phyloP scores from a whole-genome alignment of 176 grass and related monocot species.

The Eragrostis curvula region DNA sequence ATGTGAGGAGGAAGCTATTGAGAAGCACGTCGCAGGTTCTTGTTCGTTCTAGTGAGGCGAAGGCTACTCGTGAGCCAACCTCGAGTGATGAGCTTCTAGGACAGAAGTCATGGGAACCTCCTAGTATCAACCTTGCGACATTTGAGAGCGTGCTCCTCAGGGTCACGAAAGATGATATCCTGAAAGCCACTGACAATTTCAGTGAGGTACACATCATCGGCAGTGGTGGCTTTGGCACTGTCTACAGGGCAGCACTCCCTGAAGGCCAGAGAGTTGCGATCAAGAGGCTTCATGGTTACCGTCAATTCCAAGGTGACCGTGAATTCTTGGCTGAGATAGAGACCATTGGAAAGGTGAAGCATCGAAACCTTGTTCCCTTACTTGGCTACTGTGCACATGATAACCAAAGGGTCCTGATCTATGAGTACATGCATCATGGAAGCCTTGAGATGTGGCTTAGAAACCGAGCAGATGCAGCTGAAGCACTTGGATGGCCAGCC shows the following conservation, averaged over 20 bases:
- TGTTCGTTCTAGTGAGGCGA: constrained; percentile 34
- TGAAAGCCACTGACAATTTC: constrained; percentile 79
- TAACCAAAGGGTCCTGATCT: constrained; percentile 76
- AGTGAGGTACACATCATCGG: constrained; percentile 67
- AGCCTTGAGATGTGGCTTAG: constrained; percentile 79
- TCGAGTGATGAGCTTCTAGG: constrained; percentile 62
- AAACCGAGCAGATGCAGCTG: constrained; percentile 42
- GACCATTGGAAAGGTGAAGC: constrained; percentile 90
- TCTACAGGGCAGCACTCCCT: constrained; percentile 63
- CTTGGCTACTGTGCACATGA: constrained; percentile 69
- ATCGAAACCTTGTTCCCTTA: constrained; percentile 75
- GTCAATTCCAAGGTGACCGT: constrained; percentile 56
- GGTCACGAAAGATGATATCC: constrained; percentile 62
- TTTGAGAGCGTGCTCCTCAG: constrained; percentile 73
- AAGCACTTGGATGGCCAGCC: constrained; percentile 64
- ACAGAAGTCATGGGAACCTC: constrained; percentile 60
- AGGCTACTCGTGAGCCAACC: constrained; percentile 35
- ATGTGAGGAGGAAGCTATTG: constrained; percentile 50
- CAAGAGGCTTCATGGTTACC: constrained; percentile 72
- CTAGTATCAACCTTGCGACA: constrained; percentile 80
- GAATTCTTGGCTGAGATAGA: constrained; percentile 92
- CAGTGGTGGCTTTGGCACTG: constrained; percentile 82
- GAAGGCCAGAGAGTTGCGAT: constrained; percentile 64
- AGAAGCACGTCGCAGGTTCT: constrained; percentile 42
- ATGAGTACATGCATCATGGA: constrained; percentile 85